phyloP scores from a whole-genome alignment of 345 rosid genomes.

The Jatropha curcas region DNA sequence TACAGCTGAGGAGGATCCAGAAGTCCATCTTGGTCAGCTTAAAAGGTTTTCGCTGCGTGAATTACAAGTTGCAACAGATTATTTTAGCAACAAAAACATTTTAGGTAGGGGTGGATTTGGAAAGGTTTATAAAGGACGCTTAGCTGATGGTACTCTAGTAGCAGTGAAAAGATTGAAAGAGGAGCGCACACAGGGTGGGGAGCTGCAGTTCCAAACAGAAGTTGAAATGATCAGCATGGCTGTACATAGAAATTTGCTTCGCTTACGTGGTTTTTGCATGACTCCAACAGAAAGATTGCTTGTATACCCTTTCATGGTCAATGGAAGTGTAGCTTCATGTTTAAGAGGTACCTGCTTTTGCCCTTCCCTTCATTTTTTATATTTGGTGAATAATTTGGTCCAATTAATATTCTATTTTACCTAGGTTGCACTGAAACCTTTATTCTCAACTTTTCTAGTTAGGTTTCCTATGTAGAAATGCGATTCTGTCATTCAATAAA shows the following conservation, averaged over 20 bases:
- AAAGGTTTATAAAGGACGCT: conserved; percentile 85
- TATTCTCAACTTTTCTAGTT: too few relatives aligned
- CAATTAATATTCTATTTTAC: not conserved
- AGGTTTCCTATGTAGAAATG: too few relatives aligned
- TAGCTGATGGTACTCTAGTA: conserved; percentile 71
- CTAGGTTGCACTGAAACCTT: too few relatives aligned
- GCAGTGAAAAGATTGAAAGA: conserved; percentile 91
- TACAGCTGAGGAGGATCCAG: conserved; percentile 97
- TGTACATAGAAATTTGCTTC: conserved; percentile 82
- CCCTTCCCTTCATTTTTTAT: not conserved
- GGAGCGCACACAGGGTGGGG: conserved; percentile 84
- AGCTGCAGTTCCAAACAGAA: conserved; percentile 89
- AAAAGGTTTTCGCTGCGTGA: conserved; percentile 85
- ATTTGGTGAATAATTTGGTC: too few relatives aligned
- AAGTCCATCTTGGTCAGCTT: conserved; percentile 89
- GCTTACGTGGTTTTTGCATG: conserved; percentile 92
- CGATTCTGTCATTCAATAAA: too few relatives aligned
- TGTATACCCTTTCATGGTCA: conserved; percentile 82
- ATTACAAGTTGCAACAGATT: conserved; percentile 80
- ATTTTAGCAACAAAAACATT: conserved; percentile 66
- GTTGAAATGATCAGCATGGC: conserved; percentile 97
- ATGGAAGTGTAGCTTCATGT: conserved; percentile 97
- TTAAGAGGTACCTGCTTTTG: conserved; percentile 66
- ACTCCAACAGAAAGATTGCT: conserved; percentile 90
- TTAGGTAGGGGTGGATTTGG: conserved; percentile 93